These are phyloP conservation scores for Dryas alaskensis DNA, from an alignment of 306 rosid species.

Conservation along the genomic window DNA sequence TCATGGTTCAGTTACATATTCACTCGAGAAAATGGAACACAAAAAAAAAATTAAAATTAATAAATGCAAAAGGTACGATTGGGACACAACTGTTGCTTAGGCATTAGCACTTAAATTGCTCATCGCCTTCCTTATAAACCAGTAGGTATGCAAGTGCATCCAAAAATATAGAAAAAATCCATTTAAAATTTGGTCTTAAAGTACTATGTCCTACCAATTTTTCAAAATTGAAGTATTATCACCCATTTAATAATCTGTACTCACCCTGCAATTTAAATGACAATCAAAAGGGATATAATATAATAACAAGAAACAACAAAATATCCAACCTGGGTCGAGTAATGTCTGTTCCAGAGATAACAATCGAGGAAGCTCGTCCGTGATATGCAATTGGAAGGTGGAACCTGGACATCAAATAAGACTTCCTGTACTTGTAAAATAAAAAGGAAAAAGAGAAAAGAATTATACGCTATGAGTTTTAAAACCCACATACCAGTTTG, in stretches of 20 bases:
- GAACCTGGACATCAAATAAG: constrained; percentile 48
- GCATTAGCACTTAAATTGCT: neutral
- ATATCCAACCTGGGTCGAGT: constrained; percentile 69
- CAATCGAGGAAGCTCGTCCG: constrained; percentile 94
- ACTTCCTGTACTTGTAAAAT: constrained; percentile 8
- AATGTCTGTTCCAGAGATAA: constrained; percentile 80
- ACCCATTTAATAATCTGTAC: neutral
- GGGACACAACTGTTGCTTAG: neutral
- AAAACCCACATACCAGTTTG: constrained; percentile 56
- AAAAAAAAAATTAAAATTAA: neutral
- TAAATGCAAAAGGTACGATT: neutral
- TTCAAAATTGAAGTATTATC: neutral
- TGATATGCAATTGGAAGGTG: constrained; percentile 93
- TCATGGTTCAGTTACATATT: constrained; percentile 1
- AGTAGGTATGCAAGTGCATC: neutral
- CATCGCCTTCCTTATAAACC: neutral
- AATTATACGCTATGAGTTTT: constrained; percentile 5
- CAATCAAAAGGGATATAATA: too few relatives aligned
- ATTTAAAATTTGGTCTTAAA: neutral
- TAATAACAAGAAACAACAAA: too few relatives aligned
- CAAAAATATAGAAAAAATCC: neutral
- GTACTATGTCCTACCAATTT: neutral
- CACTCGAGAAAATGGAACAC: neutral
- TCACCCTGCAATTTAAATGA: neutral
- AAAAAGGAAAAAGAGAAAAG: neutral